Evolutionary conservation across 2,329 filamentous ascomycete genomes (phyloP).

Genomic region (Phaeosphaeriaceae sp.): DNA sequence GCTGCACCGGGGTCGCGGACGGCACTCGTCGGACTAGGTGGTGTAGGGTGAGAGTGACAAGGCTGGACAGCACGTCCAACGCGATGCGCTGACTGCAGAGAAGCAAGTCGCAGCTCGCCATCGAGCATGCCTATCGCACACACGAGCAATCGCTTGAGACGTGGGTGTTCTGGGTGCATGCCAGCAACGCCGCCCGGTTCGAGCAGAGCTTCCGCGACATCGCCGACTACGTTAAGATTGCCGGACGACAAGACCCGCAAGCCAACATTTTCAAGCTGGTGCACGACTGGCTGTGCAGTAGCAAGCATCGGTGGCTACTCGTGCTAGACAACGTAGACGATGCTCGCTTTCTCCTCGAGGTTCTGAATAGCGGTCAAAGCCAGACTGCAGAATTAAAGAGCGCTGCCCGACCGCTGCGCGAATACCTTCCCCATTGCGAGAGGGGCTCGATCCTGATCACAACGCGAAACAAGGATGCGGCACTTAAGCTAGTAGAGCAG

Average conservation of each 20-base stretch:
- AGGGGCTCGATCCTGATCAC: conserved; percentile 40
- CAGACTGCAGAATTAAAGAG: not conserved
- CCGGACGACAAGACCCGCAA: conserved; percentile 11
- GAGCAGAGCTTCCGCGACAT: conserved; percentile 23
- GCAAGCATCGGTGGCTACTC: conserved; percentile 3
- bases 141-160: conserved; percentile 15
- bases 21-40: conserved; percentile 36
- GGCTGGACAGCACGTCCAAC: not conserved
- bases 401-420: not conserved
- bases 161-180: conserved; percentile 23
- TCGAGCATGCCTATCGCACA: conserved; percentile 10
- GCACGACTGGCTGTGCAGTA: not conserved
- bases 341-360: not conserved
- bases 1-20: conserved; percentile 12
- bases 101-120: conserved; percentile 13
- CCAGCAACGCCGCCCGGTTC: conserved; percentile 1
- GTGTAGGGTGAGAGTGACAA: conserved; percentile 20
- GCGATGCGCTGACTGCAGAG: conserved; percentile 1
- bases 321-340: conserved; percentile 2
- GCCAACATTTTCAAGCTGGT: no score
- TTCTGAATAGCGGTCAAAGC: not conserved
- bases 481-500: conserved; percentile 37
- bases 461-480: not conserved
- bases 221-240: conserved; percentile 19
- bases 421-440: conserved; percentile 6